A percentile compares a stretch with the other conserved stretches of the same genome.
These are phyloP conservation scores for Coemansia sp. DNA, from an alignment of 192 early-diverging fungal genomes.

Conservation along the genomic window DNA sequence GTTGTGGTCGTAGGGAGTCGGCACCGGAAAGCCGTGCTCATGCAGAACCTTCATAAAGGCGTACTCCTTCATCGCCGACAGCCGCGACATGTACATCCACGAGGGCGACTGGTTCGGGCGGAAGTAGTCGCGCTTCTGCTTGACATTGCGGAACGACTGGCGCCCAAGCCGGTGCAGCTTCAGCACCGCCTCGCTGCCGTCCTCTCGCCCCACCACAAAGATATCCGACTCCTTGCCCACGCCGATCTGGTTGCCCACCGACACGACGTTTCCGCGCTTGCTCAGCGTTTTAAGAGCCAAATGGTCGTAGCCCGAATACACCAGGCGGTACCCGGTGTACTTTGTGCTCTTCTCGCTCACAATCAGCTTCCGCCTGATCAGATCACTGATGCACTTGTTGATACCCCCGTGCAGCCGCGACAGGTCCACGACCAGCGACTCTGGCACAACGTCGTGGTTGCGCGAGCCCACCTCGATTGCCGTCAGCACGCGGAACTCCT, in stretches of 20 bases:
- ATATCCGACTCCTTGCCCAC: constrained; percentile 99
- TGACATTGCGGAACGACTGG: constrained; percentile 94
- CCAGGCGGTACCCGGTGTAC: constrained; percentile 92
- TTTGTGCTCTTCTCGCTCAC: constrained; percentile 60
- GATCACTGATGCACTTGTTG: constrained; percentile 78
- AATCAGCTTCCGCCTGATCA: constrained; percentile 90
- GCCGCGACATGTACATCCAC: constrained; percentile 98
- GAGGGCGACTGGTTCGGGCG: constrained; percentile 90
- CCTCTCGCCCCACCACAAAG: constrained; percentile 92
- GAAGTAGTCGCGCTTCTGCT: constrained; percentile 96
- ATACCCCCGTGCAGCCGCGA: constrained; percentile 82
- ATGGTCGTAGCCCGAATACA: constrained; percentile 99
- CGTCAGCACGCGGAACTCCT: constrained; percentile 95
- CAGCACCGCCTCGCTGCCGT: constrained; percentile 86
- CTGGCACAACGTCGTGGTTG: constrained; percentile 98
- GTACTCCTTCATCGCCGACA: constrained; percentile 97
- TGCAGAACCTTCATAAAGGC: constrained; percentile 98
- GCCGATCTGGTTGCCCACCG: constrained; percentile 99
- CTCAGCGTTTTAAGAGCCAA: constrained; percentile 91
- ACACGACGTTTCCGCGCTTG: constrained; percentile 81
- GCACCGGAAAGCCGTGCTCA: constrained; percentile 96
- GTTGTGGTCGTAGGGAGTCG: constrained; percentile 86
- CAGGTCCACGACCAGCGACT: constrained; percentile 88
- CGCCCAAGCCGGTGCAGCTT: constrained; percentile 97
- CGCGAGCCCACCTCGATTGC: constrained; percentile 96